Conservation (phyloP, 495 filamentous ascomycete genomes). For the Neurospora cerealis region DNA sequence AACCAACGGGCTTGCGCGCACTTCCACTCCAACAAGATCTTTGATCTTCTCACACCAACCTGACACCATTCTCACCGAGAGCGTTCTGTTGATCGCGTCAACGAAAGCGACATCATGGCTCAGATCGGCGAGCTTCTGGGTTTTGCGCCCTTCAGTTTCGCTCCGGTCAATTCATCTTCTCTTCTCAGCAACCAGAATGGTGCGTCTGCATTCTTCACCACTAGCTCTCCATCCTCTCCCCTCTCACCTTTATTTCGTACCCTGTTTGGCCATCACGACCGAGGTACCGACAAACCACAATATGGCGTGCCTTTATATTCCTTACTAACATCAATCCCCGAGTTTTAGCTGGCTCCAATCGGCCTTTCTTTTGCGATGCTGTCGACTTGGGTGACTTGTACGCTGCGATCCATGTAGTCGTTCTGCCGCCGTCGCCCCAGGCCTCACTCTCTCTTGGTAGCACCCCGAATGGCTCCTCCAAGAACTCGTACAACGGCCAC, state of each 20-base stretch:
- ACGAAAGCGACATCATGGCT: background rate
- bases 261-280: background rate
- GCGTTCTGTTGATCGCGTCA: background rate
- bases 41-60: background rate
- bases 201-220: background rate
- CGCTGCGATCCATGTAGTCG: constrained; percentile 10
- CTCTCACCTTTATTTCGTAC: background rate
- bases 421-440: constrained; percentile 6
- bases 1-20: background rate
- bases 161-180: background rate
- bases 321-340: background rate
- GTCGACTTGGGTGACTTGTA: constrained; percentile 12
- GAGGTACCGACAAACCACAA: no score
- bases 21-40: background rate
- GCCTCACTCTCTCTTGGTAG: background rate
- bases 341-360: background rate
- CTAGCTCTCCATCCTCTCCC: background rate
- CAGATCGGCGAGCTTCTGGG: background rate
- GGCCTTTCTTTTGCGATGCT: constrained; percentile 13
- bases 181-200: background rate
- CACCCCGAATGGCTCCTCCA: background rate
- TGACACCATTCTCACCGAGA: background rate
- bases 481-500: background rate
- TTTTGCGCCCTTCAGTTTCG: background rate
- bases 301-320: no score